These are phyloP conservation scores for Metarhizium anisopliae DNA, from an alignment of 2,329 filamentous ascomycete genomes.

Conservation along the genomic window DNA sequence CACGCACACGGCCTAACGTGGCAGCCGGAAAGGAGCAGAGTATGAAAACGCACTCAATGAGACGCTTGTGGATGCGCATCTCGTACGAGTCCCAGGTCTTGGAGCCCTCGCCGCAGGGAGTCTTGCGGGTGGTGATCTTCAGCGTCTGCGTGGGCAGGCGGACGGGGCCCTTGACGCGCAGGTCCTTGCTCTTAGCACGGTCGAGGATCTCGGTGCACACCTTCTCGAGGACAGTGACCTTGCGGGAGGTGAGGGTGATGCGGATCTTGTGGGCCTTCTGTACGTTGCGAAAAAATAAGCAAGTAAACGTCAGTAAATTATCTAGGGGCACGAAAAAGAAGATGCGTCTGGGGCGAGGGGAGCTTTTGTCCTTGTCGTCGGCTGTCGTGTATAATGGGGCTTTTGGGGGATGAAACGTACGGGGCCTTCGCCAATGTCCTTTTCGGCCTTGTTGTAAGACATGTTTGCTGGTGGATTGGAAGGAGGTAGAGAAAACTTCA, in stretches of 20 bases:
- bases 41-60: constrained; percentile 66
- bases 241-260: constrained; percentile 93
- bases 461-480: constrained; percentile 43
- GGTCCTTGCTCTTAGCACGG: constrained; percentile 96
- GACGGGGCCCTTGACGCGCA: constrained; percentile 96
- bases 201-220: constrained; percentile 98
- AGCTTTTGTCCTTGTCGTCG: neutral
- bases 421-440: constrained; percentile 84
- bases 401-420: constrained; percentile 37
- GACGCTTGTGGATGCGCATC: constrained; percentile 98
- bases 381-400: neutral
- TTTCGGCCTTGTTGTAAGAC: constrained; percentile 94
- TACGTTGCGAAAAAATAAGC: neutral
- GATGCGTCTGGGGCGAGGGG: neutral
- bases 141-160: constrained; percentile 95
- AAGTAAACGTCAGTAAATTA: too few species aligned
- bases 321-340: too few species aligned
- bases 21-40: too few species aligned
- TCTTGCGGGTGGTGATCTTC: constrained; percentile 97
- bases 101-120: constrained; percentile 97
- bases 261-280: constrained; percentile 96
- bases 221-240: constrained; percentile 94
- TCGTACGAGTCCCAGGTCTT: constrained; percentile 99
- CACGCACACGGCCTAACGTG: too few species aligned
- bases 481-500: constrained; percentile 42